phyloP scores from a whole-genome alignment of 768 basidiomycete species.

The Phlegmacium glaucopus region DNA sequence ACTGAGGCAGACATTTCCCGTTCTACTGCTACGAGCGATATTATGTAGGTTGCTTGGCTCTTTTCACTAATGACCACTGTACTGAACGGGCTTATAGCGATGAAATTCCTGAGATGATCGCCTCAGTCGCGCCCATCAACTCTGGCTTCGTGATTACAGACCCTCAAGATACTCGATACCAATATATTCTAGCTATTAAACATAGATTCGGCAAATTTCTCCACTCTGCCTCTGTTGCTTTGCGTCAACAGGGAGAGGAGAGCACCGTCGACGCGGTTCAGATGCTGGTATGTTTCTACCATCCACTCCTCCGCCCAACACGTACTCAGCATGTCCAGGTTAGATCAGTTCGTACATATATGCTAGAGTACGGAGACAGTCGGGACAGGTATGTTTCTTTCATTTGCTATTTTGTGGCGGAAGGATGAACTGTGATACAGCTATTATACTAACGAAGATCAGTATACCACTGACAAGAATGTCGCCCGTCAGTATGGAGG shows the following conservation, averaged over 20 bases:
- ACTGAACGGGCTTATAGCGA: constrained; percentile 37
- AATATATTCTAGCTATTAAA: constrained; percentile 54
- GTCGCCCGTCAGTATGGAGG: constrained; percentile 64
- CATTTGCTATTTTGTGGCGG: neutral
- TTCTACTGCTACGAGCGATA: constrained; percentile 54
- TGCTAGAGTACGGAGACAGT: constrained; percentile 76
- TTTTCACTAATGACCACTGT: neutral
- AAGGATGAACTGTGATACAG: constrained; percentile 24
- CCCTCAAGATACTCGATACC: constrained; percentile 58
- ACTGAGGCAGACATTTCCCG: constrained; percentile 44
- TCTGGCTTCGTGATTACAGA: constrained; percentile 70
- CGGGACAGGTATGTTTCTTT: constrained; percentile 39
- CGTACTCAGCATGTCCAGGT: constrained; percentile 36
- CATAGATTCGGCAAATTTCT: constrained; percentile 66
- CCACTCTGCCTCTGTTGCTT: constrained; percentile 62
- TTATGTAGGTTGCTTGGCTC: constrained; percentile 46
- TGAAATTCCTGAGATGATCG: constrained; percentile 78
- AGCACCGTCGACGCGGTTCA: constrained; percentile 81
- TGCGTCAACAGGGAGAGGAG: constrained; percentile 74
- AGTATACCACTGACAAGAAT: constrained; percentile 57
- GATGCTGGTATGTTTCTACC: constrained; percentile 48
- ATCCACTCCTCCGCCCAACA: neutral
- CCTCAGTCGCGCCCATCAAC: constrained; percentile 53
- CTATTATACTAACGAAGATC: constrained; percentile 54
- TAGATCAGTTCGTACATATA: constrained; percentile 63